Evolutionary conservation across 2,329 filamentous ascomycete species (phyloP).

Genomic region (Hymenoscyphus albidus): DNA sequence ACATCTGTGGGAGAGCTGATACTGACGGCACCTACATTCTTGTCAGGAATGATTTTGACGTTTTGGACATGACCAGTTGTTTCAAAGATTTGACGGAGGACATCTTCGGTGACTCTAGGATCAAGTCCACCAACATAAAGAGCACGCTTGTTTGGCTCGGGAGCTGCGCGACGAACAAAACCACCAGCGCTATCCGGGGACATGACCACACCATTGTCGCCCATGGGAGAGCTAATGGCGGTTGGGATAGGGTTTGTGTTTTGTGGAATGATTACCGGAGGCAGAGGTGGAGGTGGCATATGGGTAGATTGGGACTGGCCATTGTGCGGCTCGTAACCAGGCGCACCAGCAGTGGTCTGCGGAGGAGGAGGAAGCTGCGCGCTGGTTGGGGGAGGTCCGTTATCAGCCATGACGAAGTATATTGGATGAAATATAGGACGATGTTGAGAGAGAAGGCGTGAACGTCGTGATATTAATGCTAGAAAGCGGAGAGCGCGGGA

Average conservation of each 20-base stretch:
- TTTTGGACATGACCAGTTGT: conserved; percentile 97
- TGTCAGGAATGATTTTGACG: conserved; percentile 99
- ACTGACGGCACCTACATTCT: conserved; percentile 74
- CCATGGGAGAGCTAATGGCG: conserved; percentile 83
- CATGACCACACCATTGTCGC: conserved; percentile 63
- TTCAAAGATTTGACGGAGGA: conserved; percentile 96
- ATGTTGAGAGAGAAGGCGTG: conserved; percentile 19
- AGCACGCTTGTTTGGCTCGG: conserved; percentile 97
- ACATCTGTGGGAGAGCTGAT: conserved; percentile 30
- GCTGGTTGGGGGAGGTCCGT: conserved; percentile 57
- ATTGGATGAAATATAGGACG: conserved; percentile 21
- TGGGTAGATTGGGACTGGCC: conserved; percentile 66
- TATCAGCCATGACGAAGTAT: conserved; percentile 68
- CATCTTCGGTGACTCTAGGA: conserved; percentile 91
- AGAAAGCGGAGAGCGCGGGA: conserved; percentile 16
- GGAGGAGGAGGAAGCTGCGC: conserved; percentile 67
- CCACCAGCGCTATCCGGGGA: conserved; percentile 80
- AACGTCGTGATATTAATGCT: conserved; percentile 26
- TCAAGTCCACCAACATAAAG: conserved; percentile 95
- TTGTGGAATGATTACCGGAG: conserved; percentile 81
- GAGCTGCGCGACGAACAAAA: conserved; percentile 83
- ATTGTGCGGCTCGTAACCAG: conserved; percentile 72
- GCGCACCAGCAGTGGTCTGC: conserved; percentile 64
- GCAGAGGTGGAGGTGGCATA: conserved; percentile 86
- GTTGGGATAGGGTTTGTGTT: conserved; percentile 95